phyloP scores from a whole-genome alignment of 139 green algal species.

The Mychonastes homosphaera region DNA sequence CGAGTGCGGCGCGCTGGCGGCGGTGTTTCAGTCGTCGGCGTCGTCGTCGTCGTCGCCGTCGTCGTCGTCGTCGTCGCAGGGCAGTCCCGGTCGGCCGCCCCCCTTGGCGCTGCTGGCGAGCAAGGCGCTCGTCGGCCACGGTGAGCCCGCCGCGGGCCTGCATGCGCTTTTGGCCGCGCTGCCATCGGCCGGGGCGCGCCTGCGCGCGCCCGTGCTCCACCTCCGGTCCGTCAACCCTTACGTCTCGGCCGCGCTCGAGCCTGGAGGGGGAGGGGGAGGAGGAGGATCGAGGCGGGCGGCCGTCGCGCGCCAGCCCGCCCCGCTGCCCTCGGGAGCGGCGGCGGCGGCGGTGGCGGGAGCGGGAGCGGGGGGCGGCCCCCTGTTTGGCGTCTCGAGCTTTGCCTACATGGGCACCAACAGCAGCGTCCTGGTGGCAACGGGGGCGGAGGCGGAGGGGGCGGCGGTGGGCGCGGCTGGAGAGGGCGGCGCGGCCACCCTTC shows the following conservation, averaged over 20 bases:
- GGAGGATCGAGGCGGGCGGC: background rate
- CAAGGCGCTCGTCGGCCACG: conserved; percentile 53
- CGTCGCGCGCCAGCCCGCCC: conserved; percentile 2
- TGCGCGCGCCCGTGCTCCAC: conserved; percentile 39
- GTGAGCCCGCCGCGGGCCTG: conserved; percentile 58
- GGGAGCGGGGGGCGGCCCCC: too few species aligned
- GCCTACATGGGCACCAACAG: conserved; percentile 45
- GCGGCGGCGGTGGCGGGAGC: too few species aligned
- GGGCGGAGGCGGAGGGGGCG: too few species aligned
- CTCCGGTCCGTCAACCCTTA: conserved; percentile 51
- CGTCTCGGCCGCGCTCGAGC: conserved; percentile 36
- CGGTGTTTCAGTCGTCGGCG: conserved; percentile 1
- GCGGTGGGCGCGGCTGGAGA: too few species aligned
- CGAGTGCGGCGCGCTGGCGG: too few species aligned
- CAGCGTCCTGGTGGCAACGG: too few species aligned
- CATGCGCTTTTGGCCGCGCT: conserved; percentile 41
- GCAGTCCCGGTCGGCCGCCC: background rate
- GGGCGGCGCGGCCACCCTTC: too few species aligned
- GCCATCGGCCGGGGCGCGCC: background rate
- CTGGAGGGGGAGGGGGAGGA: conserved; percentile 9
- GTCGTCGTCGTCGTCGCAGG: too few species aligned
- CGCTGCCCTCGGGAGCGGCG: background rate
- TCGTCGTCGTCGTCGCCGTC: background rate
- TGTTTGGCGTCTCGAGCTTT: conserved; percentile 42
- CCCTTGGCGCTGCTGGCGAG: conserved; percentile 24